Conservation (phyloP, 768 basidiomycete species). For the Xanthoconium purpureum region DNA sequence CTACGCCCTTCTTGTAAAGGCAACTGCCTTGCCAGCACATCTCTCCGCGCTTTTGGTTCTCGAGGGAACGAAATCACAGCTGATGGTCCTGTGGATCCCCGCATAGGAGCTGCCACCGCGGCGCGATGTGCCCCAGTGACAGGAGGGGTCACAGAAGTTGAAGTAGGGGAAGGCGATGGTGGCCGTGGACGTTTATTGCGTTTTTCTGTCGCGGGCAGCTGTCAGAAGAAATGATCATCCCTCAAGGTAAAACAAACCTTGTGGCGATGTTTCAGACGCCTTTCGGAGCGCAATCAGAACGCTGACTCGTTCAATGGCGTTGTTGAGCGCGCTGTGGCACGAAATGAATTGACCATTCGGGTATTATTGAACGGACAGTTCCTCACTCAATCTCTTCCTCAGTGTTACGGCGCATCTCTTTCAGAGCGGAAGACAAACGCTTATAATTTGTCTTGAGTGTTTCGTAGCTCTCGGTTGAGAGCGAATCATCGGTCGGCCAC, state of each 20-base stretch:
- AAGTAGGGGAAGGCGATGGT: conserved; percentile 63
- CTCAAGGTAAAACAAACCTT: conserved; percentile 42
- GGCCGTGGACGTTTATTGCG: conserved; percentile 73
- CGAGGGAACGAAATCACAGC: conserved; percentile 51
- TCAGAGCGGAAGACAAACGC: conserved; percentile 58
- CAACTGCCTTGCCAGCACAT: conserved; percentile 57
- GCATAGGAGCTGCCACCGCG: conserved; percentile 29
- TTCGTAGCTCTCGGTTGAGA: conserved; percentile 67
- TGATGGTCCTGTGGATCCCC: conserved; percentile 57
- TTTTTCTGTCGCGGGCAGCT: conserved; percentile 48
- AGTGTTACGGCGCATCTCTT: conserved; percentile 56
- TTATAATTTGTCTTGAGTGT: conserved; percentile 59
- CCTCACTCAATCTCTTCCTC: conserved; percentile 65
- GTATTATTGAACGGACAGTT: not conserved
- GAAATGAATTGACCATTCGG: conserved; percentile 6
- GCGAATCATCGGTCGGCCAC: conserved; percentile 70
- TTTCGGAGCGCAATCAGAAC: conserved; percentile 71
- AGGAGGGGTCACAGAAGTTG: conserved; percentile 38
- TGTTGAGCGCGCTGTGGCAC: conserved; percentile 59
- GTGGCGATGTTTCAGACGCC: conserved; percentile 58
- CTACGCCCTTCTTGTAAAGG: conserved; percentile 72
- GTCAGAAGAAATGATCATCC: not conserved
- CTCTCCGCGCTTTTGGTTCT: conserved; percentile 65
- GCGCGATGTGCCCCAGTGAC: conserved; percentile 20
- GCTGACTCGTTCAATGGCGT: conserved; percentile 64